phyloP scores from a whole-genome alignment of 805 yeast genomes.

The Kuraishia ogatae region DNA sequence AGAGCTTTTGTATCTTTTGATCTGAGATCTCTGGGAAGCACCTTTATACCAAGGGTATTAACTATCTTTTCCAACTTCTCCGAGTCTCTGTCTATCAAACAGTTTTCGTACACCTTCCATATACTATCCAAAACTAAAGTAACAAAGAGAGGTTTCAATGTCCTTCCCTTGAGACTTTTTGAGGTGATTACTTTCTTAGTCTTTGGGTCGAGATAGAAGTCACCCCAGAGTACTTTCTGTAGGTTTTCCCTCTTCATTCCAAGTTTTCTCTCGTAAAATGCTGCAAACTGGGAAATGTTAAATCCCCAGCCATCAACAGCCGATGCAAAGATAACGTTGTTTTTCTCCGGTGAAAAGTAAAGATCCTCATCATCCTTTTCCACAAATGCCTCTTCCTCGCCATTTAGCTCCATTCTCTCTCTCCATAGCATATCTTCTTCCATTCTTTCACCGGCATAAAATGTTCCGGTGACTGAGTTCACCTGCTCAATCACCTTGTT shows the following conservation, averaged over 20 bases:
- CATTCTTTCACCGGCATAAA: slow-evolving; percentile 89
- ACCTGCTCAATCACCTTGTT: slow-evolving; percentile 82
- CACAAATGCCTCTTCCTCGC: slow-evolving; percentile 41
- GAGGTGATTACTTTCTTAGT: slow-evolving; percentile 72
- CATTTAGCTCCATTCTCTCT: slow-evolving; percentile 43
- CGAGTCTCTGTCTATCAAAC: slow-evolving; percentile 53
- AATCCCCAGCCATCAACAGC: slow-evolving; percentile 99
- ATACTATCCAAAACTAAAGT: slow-evolving; percentile 80
- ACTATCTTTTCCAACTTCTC: slow-evolving; percentile 73
- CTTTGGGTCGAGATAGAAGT: slow-evolving; percentile 81
- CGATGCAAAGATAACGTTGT: slow-evolving; percentile 82
- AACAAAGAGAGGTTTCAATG: slow-evolving; percentile 75
- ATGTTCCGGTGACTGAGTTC: slow-evolving; percentile 88
- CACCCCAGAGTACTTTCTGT: slow-evolving; percentile 93
- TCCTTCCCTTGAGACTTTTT: slow-evolving; percentile 52
- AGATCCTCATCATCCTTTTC: slow-evolving; percentile 76
- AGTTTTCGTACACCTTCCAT: slow-evolving; percentile 82
- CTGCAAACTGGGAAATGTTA: slow-evolving; percentile 79
- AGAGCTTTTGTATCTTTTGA: slow-evolving; percentile 68
- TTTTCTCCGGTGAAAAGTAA: slow-evolving; percentile 79
- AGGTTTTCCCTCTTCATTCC: slow-evolving; percentile 77
- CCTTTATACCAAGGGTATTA: slow-evolving; percentile 54
- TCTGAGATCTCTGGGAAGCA: slow-evolving; percentile 67
- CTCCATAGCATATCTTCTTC: slow-evolving; percentile 75
- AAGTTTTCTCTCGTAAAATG: slow-evolving; percentile 73